Conservation (phyloP, 108 stramenopile species). For the Fragilaria radians region DNA sequence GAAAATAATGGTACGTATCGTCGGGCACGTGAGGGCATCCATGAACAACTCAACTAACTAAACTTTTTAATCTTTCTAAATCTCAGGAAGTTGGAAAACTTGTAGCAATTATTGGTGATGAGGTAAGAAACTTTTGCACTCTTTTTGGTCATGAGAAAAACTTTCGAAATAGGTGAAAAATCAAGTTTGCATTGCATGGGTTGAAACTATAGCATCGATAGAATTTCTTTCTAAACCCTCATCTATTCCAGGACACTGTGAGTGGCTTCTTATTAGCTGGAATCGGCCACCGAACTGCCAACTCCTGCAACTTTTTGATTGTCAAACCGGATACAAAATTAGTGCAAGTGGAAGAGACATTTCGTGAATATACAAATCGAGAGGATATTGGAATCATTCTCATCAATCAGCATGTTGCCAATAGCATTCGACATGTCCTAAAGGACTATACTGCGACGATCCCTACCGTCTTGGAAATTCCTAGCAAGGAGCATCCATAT, state of each 20-base stretch:
- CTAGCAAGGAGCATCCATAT: constrained; percentile 95
- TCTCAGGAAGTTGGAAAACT: constrained; percentile 84
- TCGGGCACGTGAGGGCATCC: no score
- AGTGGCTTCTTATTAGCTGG: constrained; percentile 97
- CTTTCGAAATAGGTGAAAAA: no score
- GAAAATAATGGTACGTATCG: no score
- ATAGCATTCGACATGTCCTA: constrained; percentile 93
- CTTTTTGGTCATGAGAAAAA: no score
- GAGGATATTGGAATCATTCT: constrained; percentile 96
- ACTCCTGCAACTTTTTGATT: constrained; percentile 92
- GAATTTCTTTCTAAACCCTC: no score
- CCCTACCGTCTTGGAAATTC: constrained; percentile 98
- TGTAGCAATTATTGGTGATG: constrained; percentile 88
- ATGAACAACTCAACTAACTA: no score
- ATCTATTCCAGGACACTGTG: constrained; percentile 98
- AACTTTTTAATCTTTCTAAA: not conserved
- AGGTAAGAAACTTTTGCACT: constrained; percentile 72
- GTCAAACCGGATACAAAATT: constrained; percentile 86
- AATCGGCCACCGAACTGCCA: constrained; percentile 93
- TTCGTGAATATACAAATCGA: constrained; percentile 70
- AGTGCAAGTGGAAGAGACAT: constrained; percentile 68
- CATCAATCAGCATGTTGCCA: constrained; percentile 97
- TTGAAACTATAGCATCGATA: no score
- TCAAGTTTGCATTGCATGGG: no score
- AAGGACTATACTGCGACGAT: constrained; percentile 93